Base-by-base conservation (phyloP, 2,329 filamentous ascomycete species). In the Fusarium palustre region DNA sequence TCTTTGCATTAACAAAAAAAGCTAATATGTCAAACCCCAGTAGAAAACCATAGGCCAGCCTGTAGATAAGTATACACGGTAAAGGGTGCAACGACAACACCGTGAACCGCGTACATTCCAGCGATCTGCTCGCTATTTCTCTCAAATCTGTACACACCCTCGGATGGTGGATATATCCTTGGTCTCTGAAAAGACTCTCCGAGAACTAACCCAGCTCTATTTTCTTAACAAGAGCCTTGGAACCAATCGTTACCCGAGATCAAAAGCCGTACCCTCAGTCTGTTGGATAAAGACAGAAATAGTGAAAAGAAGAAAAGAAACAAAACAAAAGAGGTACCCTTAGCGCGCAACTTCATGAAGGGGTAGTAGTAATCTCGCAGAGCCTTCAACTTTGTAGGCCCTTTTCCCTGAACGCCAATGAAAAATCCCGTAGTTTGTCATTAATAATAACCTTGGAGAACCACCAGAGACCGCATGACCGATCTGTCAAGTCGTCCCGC, bases 341-440 rank as follows among this genome's bases (percentile, higher is more conserved):
- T 68, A 74, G 66, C 63, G 52, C 72, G 69, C 72, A 75, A 66
- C 71, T 59, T 68, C 73, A 64, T 75, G 48, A 70, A 70, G 49
- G 69, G 65, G 64, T 60, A 66, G 65, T 64, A 66, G 41, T 66
- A 57, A 74, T 69, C 61, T 67, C 71, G 72, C 60, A 61, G 60
- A 67, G 66, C 71, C 69, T 59, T 66, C 69, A 75, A 63, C 68
- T 73, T 71, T 70, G 71, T 70, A 64, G 67, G 60, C 71, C 59
- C 69, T 69, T 75, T 72, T 75, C 67, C 72, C 64, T 69, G 48
- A 74, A 74, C 72, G 72, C 72, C 72, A 69, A 69, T 58, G 49
- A 72, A 71, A 69, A 72, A 39, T 74, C 67, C 69, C 72, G 66
- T 63, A 71, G 62, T 73, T 66, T 73, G 60, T 74, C 71, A 66